These are phyloP conservation scores for Candida sanyaensis DNA, from an alignment of 1,139 yeast species.

Conservation along the genomic window DNA sequence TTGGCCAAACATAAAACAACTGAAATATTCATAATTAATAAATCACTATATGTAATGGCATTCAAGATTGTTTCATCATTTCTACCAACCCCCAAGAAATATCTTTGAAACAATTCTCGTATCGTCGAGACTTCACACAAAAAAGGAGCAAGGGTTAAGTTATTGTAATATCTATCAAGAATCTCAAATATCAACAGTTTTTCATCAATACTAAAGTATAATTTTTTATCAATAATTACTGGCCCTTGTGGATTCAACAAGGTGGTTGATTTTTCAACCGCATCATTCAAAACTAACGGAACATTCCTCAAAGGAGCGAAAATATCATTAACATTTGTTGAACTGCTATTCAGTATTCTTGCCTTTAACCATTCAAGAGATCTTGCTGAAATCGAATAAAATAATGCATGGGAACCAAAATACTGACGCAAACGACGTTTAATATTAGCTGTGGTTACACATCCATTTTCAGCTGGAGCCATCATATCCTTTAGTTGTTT, in stretches of 20 bases:
- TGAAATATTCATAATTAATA: constrained; percentile 20
- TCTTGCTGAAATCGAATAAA: constrained; percentile 19
- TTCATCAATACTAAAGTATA: constrained; percentile 8
- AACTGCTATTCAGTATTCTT: constrained; percentile 9
- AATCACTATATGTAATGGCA: constrained; percentile 13
- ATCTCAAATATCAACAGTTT: constrained; percentile 12
- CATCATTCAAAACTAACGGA: constrained; percentile 12
- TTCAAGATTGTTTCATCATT: constrained; percentile 9
- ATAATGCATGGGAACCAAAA: constrained; percentile 21
- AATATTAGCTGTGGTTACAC: constrained; percentile 6
- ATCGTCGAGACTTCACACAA: constrained; percentile 9
- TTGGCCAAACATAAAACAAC: constrained; percentile 16
- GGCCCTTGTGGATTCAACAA: constrained; percentile 1
- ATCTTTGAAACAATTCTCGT: constrained; percentile 13
- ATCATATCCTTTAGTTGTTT: constrained; percentile 13
- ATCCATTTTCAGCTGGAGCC: constrained; percentile 11
- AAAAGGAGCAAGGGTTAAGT: constrained; percentile 9
- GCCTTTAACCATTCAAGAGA: constrained; percentile 19
- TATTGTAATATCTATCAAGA: constrained; percentile 11
- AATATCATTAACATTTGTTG: constrained; percentile 7
- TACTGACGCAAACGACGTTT: constrained; percentile 13
- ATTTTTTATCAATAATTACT: neutral
- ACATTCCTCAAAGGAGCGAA: constrained; percentile 13
- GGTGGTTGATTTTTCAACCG: constrained; percentile 9
- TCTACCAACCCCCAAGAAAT: constrained; percentile 10